Base-by-base conservation (phyloP, 2,329 filamentous ascomycete genomes). In the Aspergillus brunneoviolaceus region DNA sequence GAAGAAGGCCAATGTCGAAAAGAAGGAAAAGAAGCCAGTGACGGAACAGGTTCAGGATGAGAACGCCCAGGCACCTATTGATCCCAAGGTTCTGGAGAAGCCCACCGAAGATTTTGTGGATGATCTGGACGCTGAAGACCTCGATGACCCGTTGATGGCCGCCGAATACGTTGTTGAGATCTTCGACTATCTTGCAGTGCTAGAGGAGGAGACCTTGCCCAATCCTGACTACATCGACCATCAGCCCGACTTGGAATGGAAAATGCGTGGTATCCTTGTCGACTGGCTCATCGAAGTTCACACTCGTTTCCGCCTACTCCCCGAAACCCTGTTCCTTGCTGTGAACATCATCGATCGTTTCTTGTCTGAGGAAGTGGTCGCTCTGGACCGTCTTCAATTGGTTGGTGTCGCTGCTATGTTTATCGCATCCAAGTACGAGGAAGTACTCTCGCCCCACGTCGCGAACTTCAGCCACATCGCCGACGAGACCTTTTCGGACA, bases 351-450 rank as follows among this genome's bases (percentile, higher is more conserved):
- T 98, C 74, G 95, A 99, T 76, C 93, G 95, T 62, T 99, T 98
- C 82, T 86, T 99, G 51, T 97, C 94, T 0, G 87, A 88, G 72
- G 97, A 98, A 82, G 89, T 97, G 33, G 95, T 99, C 50, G 92
- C 96, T 79, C 87, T 99, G 51, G 94, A 98, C 76, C 92, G 93
- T 63, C 88, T 99, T 5, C 95, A 99, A 79, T 85, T 99, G 9
- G 95, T 99, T 60, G 95, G 95, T 72, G 93, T 98, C 71, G 96
- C 95, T 25, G 95, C 94, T 77, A 98, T 99, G 95, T 98, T 98
- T 82, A 96, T 98, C 72, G 95, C 95, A 12, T 96, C 94, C 72
- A 99, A 99, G 81, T 99, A 98, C 52, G 94, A 99, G 79, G 95
- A 99, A 76, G 93, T 99, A 53, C 85, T 99, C 54, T 98, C 95